Evolutionary conservation across 805 yeast species (phyloP), one percentile per base, ranked within the genome.

Genomic region (Ogataea degrootiae): DNA sequence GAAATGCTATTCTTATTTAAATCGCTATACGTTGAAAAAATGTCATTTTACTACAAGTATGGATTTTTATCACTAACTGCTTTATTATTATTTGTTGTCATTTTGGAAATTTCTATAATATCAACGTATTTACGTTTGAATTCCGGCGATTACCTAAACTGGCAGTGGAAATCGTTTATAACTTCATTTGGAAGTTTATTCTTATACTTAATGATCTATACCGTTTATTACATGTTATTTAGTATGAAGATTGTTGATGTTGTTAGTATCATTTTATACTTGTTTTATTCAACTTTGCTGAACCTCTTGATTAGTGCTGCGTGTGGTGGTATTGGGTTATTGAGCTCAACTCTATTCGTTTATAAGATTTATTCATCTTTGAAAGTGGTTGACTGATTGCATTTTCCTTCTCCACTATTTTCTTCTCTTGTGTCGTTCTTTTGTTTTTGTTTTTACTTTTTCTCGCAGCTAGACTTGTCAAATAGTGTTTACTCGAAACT

Each of bases 111-210:
- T 45, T 79, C 91, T 8, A 74, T 88, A 22, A 79, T 88, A 39
- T 80, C 85, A 6, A 74, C 84, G 9, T 88, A 84, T 59, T 60
- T 85, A 39, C 74, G 84, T 39, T 71, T 88, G 57, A 72, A 61
- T 44, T 49, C 58, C 19, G 64, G 65, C n/a, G 66, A 78, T 59
- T 80, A 79, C 44, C 77, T 78, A 43, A 69, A 74, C 54, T 90
- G 96, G 96, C 87, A 87, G 61, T 88, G 96, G 96, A 74, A 83
- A 54, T 72, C 89, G 12, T 88, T 87, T 64, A 63, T 79, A 45
- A 79, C 82, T 29, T 87, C 95, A 5, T 71, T 80, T 1, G 70
- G 80, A 4, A 80, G 91, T 48, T 76, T 87, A 42, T 88, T 89
- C 31, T 72, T 83, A 73, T 87, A 85, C 66, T 73, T 89, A 48